Evolutionary conservation across 2,329 filamentous ascomycete genomes (phyloP).

Genomic region (Beauveria medogensis): DNA sequence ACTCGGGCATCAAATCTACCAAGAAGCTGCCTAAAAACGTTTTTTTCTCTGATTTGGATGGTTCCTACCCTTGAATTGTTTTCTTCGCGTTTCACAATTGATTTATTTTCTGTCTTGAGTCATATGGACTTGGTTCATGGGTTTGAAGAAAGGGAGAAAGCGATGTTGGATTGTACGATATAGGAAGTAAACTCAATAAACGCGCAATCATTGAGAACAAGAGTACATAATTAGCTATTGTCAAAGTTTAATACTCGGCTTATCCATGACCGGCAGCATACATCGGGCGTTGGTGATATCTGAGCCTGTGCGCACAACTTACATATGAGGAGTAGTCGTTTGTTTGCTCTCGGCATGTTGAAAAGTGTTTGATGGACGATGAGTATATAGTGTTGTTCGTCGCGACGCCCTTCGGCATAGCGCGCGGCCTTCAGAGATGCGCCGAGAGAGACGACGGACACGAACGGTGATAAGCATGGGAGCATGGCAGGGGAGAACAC

Average conservation of each 20-base stretch:
- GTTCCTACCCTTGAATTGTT: not conserved
- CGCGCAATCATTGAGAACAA: not conserved
- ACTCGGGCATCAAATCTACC: not conserved
- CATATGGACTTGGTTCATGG: not conserved
- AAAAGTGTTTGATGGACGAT: no score
- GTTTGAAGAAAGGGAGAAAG: not conserved
- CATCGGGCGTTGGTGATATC: no score
- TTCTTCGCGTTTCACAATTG: not conserved
- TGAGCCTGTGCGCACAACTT: no score
- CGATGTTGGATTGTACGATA: conserved; percentile 9
- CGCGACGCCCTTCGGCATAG: no score
- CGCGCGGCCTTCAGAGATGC: no score
- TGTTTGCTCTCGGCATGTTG: no score
- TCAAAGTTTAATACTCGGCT: not conserved
- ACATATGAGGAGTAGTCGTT: no score
- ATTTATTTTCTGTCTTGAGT: not conserved
- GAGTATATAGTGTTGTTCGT: no score
- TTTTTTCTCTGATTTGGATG: not conserved
- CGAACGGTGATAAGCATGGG: no score
- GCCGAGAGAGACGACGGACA: no score
- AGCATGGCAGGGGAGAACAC: no score
- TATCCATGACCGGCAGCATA: no score
- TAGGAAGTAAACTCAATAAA: conserved; percentile 9
- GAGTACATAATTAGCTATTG: not conserved
- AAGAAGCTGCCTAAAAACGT: not conserved